Evolutionary conservation across 148 eudicot genomes (phyloP).

Genomic region (Vaccinium darrowii): DNA sequence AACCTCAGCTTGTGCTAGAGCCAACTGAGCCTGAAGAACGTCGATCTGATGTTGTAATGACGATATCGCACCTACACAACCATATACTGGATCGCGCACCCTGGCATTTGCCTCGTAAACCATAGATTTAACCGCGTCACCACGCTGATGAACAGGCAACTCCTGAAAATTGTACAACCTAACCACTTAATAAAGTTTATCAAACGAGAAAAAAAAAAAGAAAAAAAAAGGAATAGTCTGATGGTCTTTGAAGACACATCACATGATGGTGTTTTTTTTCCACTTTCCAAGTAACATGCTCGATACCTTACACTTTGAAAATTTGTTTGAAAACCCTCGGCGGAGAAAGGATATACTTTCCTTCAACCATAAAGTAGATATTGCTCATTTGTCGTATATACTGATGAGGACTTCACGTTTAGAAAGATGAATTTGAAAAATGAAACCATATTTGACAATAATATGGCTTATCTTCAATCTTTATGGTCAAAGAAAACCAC

Average conservation of each 20-base stretch:
- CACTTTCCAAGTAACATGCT: not conserved
- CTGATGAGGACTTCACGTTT: not conserved
- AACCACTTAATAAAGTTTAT: not conserved
- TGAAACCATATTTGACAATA: not conserved
- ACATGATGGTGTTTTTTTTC: not conserved
- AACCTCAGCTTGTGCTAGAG: slow-evolving; percentile 78
- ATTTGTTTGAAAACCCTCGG: not conserved
- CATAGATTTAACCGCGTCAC: slow-evolving; percentile 86
- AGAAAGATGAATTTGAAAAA: not conserved
- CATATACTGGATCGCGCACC: slow-evolving; percentile 85
- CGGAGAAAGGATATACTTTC: not conserved
- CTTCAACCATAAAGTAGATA: not conserved
- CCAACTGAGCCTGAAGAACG: slow-evolving; percentile 63
- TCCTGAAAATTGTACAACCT: slow-evolving; percentile 39
- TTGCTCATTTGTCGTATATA: not conserved
- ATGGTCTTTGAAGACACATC: not conserved
- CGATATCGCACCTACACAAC: slow-evolving; percentile 92
- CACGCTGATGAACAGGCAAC: slow-evolving; percentile 72
- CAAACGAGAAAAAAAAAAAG: not conserved
- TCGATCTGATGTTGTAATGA: slow-evolving; percentile 78
- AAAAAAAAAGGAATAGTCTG: not conserved
- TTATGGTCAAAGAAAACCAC: slow-evolving; percentile 19
- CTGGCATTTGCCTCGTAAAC: slow-evolving; percentile 98
- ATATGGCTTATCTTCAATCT: not conserved
- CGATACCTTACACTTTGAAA: not conserved